phyloP scores from a whole-genome alignment of 345 rosid species.

The Cardamine chenopodiifolia region DNA sequence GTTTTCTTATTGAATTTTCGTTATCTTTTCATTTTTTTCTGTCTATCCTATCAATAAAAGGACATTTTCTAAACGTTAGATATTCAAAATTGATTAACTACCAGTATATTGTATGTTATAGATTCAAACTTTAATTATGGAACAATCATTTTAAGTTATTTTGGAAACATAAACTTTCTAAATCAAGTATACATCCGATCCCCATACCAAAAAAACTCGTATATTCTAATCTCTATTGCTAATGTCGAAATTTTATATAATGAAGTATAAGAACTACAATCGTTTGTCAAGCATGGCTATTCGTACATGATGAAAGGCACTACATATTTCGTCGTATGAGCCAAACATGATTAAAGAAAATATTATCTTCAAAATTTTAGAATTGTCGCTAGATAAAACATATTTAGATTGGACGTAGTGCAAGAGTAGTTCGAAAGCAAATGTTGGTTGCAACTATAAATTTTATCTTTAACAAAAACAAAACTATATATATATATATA shows the following conservation, averaged over 20 bases:
- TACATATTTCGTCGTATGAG: slow-evolving; percentile 34
- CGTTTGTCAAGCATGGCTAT: slow-evolving; percentile 6
- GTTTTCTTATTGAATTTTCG: background rate
- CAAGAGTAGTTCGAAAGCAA: slow-evolving; percentile 44
- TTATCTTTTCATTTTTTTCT: background rate
- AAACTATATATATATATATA: no score
- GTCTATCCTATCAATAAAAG: no score
- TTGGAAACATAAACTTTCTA: background rate
- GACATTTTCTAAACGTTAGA: background rate
- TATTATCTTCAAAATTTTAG: slow-evolving; percentile 32
- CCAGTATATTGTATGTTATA: background rate
- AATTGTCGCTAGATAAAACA: slow-evolving; percentile 22
- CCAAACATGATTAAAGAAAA: slow-evolving; percentile 35
- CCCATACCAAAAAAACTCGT: background rate
- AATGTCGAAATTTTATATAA: background rate
- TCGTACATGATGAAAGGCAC: slow-evolving; percentile 29
- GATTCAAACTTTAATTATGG: background rate
- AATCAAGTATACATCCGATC: background rate
- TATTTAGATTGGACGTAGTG: slow-evolving; percentile 26
- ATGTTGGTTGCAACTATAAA: slow-evolving; percentile 37
- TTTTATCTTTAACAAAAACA: background rate
- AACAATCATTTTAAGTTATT: background rate
- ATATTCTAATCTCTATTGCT: background rate
- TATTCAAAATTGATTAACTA: no score
- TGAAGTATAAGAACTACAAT: background rate